Evolutionary conservation across 169 alveolate species (phyloP), one percentile per base, ranked within the genome.

Genomic region (Cryptosporidium andersoni): DNA sequence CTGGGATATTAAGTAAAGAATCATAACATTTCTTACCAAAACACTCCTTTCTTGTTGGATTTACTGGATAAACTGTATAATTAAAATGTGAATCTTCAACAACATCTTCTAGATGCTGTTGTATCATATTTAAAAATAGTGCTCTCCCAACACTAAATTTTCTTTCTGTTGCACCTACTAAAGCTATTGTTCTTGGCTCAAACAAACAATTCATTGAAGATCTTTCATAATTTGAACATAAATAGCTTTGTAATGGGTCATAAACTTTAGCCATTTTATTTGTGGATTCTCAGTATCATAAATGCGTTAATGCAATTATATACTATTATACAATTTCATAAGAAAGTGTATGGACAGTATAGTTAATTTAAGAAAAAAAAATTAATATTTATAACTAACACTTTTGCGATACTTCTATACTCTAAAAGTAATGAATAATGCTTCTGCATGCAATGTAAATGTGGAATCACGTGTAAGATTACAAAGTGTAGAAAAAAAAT

Each of bases 131-230:
- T 64, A 82, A 65, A 36, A 85, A 88, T 25, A 91, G 52, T 34
- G 92, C 67, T 9, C 90, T 89, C 3, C 94, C 94, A 45, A 91
- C 92, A 43, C 90, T 88, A 6, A 88, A 90, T 45, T 81, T 81
- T 52, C 92, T 88, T 43, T 80, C 91, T 25, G 93, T 88, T n/a
- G 90, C 94, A 36, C 94, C 94, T 12, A 91, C 88, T 6, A 91
- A 81, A 1, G 92, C 92, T 6, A 91, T 66, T 48, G 91, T 81
- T 66, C 66, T 82, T 7, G 93, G 93, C 45, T 55, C 65, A 80
- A 56, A 66, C 51, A 82, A 82, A 51, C 49, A 53, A 55, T 2
- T 45, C 74, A 56, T 51, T 34, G n/a, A 49, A 16, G 39, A 43
- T 58, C 48, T 25, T 16, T 2, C 49, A 25, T 42, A 51, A 67